Evolutionary conservation across 352 stramenopile species (phyloP).

Genomic region (Albugo candida): DNA sequence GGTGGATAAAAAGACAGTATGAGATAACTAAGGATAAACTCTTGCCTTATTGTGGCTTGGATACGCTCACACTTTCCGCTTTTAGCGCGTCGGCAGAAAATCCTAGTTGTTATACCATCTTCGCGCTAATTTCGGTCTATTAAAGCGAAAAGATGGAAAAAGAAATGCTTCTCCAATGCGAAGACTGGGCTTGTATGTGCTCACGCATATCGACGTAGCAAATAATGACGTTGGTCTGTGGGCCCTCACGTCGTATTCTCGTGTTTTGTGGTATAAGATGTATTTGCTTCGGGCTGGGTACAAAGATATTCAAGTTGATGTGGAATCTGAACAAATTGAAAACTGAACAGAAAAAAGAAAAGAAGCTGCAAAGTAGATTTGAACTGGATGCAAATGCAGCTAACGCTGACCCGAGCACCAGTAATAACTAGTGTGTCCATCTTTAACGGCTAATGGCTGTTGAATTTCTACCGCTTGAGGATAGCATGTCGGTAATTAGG

Average conservation of each 20-base stretch:
- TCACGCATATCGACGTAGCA: slow-evolving; percentile 54
- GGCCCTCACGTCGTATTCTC: slow-evolving; percentile 30
- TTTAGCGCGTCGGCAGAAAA: slow-evolving; percentile 45
- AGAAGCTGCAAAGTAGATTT: slow-evolving; percentile 20
- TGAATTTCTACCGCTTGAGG: slow-evolving; percentile 37
- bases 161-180: slow-evolving; percentile 12
- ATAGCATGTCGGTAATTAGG: slow-evolving; percentile 24
- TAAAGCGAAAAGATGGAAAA: slow-evolving; percentile 15
- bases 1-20: slow-evolving; percentile 27
- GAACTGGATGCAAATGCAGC: slow-evolving; percentile 27
- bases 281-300: slow-evolving; percentile 39
- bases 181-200: slow-evolving; percentile 27
- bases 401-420: slow-evolving; percentile 39
- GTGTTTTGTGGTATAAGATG: slow-evolving; percentile 34
- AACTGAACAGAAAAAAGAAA: slow-evolving; percentile 25
- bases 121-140: slow-evolving; percentile 47
- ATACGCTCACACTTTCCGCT: slow-evolving; percentile 58
- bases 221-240: slow-evolving; percentile 32
- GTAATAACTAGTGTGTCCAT: slow-evolving; percentile 45
- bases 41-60: slow-evolving; percentile 43
- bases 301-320: slow-evolving; percentile 39
- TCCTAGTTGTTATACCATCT: slow-evolving; percentile 37
- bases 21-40: slow-evolving; percentile 37
- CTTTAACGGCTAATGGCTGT: slow-evolving; percentile 31
- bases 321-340: slow-evolving; percentile 44